These are phyloP conservation scores for Hylodesmum podocarpum DNA, from an alignment of 306 rosid genomes.

Conservation along the genomic window DNA sequence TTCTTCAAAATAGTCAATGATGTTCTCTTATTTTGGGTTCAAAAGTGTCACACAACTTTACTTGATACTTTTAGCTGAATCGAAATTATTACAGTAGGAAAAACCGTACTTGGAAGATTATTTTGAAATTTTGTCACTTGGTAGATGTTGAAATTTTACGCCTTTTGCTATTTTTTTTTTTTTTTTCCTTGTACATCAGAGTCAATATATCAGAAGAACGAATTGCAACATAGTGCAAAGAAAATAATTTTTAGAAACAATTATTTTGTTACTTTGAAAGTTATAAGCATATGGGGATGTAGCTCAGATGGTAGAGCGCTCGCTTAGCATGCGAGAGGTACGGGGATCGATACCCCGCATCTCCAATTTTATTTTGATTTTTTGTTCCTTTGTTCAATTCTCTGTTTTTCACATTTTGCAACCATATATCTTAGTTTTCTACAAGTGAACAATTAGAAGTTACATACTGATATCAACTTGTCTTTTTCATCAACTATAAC, in stretches of 20 bases:
- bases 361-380: no score
- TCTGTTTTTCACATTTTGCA: no score
- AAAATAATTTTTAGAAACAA: not conserved
- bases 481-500: no score
- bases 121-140: no score
- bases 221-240: not conserved
- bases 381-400: no score
- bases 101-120: not conserved
- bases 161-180: not conserved
- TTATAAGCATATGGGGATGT: constrained; percentile 52
- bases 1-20: not conserved
- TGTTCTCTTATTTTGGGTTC: not conserved
- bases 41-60: not conserved
- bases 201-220: not conserved
- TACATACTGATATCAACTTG: no score
- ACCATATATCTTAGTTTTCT: no score
- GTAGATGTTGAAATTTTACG: no score
- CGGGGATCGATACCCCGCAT: constrained; percentile 96
- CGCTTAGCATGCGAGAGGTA: constrained; percentile 97
- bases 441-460: no score
- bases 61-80: not conserved
- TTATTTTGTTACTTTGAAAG: not conserved
- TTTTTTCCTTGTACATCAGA: not conserved
- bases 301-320: constrained; percentile 99
- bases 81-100: not conserved